A percentile compares a stretch with the other conserved stretches of the same genome.
phyloP scores from a whole-genome alignment of 306 rosid species.

The Carpinus fangiana region DNA sequence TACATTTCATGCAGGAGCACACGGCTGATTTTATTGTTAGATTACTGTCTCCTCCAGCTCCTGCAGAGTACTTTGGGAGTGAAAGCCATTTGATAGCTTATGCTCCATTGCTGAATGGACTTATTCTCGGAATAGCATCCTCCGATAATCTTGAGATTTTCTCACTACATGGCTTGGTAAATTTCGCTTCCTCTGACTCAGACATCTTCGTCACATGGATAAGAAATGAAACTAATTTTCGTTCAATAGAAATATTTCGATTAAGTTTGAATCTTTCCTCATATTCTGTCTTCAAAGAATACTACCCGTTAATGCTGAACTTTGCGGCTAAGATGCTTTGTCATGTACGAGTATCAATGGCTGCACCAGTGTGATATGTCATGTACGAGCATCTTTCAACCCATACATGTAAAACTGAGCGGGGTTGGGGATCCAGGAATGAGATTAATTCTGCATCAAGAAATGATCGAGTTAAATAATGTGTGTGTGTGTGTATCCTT shows the following conservation, averaged over 20 bases:
- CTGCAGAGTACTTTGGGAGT: conserved; percentile 54
- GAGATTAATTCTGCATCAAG: background rate
- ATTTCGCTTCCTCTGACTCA: conserved; percentile 22
- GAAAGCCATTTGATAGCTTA: conserved; percentile 72
- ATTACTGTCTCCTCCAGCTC: conserved; percentile 79
- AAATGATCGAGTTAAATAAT: background rate
- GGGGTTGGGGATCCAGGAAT: background rate
- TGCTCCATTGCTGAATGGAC: conserved; percentile 79
- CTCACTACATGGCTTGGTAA: conserved; percentile 93
- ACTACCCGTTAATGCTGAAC: background rate
- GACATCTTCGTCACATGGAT: background rate
- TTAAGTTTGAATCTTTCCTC: background rate
- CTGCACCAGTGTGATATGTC: background rate
- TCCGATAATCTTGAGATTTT: conserved; percentile 88
- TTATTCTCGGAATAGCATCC: conserved; percentile 83
- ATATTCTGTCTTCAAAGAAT: background rate
- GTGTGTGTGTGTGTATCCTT: background rate
- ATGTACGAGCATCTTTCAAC: too few relatives aligned
- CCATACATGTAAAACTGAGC: background rate
- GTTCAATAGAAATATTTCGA: background rate
- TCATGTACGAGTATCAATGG: background rate
- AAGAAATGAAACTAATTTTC: conserved; percentile 4
- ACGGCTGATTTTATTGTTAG: conserved; percentile 81
- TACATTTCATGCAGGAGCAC: conserved; percentile 77
- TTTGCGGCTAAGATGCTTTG: background rate